Base-by-base conservation (phyloP, 78 protist genomes). In the Planoprotostelium fungivorum region DNA sequence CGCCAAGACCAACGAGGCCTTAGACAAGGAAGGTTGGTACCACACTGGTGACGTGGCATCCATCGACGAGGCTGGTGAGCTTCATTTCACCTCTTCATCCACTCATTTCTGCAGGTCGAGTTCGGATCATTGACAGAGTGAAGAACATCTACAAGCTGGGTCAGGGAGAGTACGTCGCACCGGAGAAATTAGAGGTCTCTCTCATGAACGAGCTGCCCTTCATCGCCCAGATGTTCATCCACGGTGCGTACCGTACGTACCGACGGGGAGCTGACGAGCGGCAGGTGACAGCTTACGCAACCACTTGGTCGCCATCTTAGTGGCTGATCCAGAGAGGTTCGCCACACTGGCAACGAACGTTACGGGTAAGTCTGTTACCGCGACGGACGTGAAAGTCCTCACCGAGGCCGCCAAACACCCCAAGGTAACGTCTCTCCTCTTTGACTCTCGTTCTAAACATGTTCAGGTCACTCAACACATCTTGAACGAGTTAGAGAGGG, bases 41-140 rank as follows among this genome's bases (percentile, higher is more conserved):
- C 97, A 95, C 94, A 96, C 99, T 10, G 99, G 99, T 73, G 99
- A 99, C 95, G 38, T 99, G 84, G 99, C 97, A 25, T 51, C 73
- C 73, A 51, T 51, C 73, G 73, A 88, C 16, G 73, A 51, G 16
- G 73, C 73, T 51, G 73, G 73, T 51, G 16, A 51, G 31, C 16
- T 16, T 51, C 5, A 51, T 25, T 25, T 51, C 5, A 51, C 16
- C 16, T 51, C 73, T 25, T 25, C 5, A 51, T 25, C 31, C 31
- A 25, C 73, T 51, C 73, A 51, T 25, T 51, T 16, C 31, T 51
- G 73, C 73, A 51, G 73, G 73, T 25, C 73, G 73, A 25, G 73
- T 51, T 16, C 73, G 73, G 5, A 51, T 51, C 73, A 51, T 51
- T 16, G 99, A 98, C 88, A 93, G 99, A 73, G 95, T 94, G 95